A percentile compares a stretch with the other conserved stretches of the same genome.
These are phyloP conservation scores for Lomentospora prolificans DNA, from an alignment of 2,329 filamentous ascomycete genomes.

Conservation along the genomic window DNA sequence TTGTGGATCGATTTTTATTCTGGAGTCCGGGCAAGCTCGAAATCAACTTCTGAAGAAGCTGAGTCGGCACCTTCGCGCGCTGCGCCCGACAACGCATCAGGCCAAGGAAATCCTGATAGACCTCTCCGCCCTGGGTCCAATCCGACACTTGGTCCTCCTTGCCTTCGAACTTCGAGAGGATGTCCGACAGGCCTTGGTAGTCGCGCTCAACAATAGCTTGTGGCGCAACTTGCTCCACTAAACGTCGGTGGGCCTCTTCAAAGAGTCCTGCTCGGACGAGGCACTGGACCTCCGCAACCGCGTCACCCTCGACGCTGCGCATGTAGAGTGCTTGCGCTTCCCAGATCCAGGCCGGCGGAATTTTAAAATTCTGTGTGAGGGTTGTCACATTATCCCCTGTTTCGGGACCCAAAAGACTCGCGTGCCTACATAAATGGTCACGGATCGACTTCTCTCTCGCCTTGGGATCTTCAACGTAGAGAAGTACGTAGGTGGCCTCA, in stretches of 20 bases:
- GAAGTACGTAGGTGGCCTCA: conserved; percentile 64
- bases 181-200: conserved; percentile 55
- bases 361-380: conserved; percentile 53
- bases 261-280: conserved; percentile 69
- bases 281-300: conserved; percentile 63
- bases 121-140: conserved; percentile 71
- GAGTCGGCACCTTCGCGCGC: conserved; percentile 28
- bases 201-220: conserved; percentile 73
- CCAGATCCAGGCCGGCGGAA: conserved; percentile 76
- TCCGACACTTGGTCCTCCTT: conserved; percentile 53
- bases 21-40: conserved; percentile 46
- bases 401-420: conserved; percentile 52
- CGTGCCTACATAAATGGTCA: conserved; percentile 65
- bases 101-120: conserved; percentile 58
- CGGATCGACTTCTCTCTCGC: conserved; percentile 59
- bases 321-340: conserved; percentile 77
- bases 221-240: conserved; percentile 73
- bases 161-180: conserved; percentile 63
- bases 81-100: conserved; percentile 32
- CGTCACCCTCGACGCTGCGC: conserved; percentile 60
- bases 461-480: conserved; percentile 57
- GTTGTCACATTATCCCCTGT: conserved; percentile 45
- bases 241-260: conserved; percentile 73
- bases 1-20: conserved; percentile 26
- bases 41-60: conserved; percentile 46